Evolutionary conservation across 2,329 filamentous ascomycete genomes (phyloP).

Genomic region (Diplodia corticola): DNA sequence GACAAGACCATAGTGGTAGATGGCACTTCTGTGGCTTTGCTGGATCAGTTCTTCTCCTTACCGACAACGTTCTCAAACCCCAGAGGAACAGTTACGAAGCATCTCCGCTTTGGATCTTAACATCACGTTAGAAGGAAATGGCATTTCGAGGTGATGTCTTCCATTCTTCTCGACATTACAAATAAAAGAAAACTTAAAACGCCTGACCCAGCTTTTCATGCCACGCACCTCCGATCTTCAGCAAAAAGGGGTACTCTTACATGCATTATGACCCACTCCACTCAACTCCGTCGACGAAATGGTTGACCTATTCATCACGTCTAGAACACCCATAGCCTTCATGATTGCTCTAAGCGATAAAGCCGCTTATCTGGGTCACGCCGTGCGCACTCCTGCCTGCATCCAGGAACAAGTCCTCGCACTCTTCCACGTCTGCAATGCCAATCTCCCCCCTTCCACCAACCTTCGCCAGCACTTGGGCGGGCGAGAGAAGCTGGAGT

Average conservation of each 20-base stretch:
- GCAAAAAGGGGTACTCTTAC: slow-evolving; percentile 16
- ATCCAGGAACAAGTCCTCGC: slow-evolving; percentile 50
- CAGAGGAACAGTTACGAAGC: background rate
- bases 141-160: background rate
- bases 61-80: too few relatives aligned
- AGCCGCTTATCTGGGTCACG: slow-evolving; percentile 33
- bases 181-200: background rate
- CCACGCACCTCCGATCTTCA: background rate
- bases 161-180: background rate
- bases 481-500: slow-evolving; percentile 84
- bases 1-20: too few relatives aligned
- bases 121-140: too few relatives aligned
- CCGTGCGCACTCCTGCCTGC: slow-evolving; percentile 49
- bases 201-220: slow-evolving; percentile 6
- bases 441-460: slow-evolving; percentile 49
- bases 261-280: slow-evolving; percentile 1
- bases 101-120: background rate
- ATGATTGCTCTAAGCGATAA: slow-evolving; percentile 33
- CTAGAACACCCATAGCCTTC: background rate
- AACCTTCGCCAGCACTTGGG: slow-evolving; percentile 86
- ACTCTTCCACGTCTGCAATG: slow-evolving; percentile 58
- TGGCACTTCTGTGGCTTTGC: too few relatives aligned
- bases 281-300: slow-evolving; percentile 2
- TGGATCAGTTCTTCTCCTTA: background rate
- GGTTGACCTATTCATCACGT: background rate